Conservation (phyloP, 441 rosid species). For the Croton setiger region DNA sequence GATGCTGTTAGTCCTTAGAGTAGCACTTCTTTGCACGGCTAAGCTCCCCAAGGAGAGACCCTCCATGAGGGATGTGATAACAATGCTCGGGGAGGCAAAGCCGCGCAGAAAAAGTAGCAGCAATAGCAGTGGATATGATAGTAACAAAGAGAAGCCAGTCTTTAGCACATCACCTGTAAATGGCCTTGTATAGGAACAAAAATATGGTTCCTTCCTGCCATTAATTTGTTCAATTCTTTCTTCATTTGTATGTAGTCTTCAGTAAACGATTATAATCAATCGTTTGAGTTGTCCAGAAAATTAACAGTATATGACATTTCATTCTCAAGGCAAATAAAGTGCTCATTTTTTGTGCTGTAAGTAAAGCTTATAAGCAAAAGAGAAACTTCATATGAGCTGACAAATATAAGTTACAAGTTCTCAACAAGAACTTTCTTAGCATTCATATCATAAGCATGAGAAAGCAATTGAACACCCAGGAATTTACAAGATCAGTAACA, state of each 20-base stretch:
- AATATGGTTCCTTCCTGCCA: constrained; percentile 15
- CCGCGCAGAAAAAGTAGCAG: constrained; percentile 80
- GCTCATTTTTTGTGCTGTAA: not conserved
- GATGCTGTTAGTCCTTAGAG: constrained; percentile 80
- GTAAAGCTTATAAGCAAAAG: not conserved
- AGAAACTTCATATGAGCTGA: not conserved
- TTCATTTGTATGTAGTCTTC: constrained; percentile 47
- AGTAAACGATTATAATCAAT: constrained; percentile 31
- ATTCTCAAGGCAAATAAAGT: constrained; percentile 15
- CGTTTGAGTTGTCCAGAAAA: constrained; percentile 14
- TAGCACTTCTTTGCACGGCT: constrained; percentile 79
- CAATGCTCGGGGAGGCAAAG: constrained; percentile 92
- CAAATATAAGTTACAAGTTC: not conserved
- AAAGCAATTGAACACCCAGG: constrained; percentile 8
- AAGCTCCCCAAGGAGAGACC: constrained; percentile 92
- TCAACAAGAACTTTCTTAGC: constrained; percentile 4
- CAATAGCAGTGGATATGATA: constrained; percentile 30
- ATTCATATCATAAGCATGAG: not conserved
- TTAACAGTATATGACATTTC: constrained; percentile 18
- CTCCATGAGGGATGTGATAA: constrained; percentile 83
- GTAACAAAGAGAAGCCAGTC: constrained; percentile 49
- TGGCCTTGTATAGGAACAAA: constrained; percentile 55
- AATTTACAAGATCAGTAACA: constrained; percentile 27
- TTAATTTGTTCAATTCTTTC: constrained; percentile 28
- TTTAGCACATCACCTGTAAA: constrained; percentile 76